Evolutionary conservation across 164 flowering plant species (phyloP), one percentile per base, ranked within the genome.

Genomic region (Annona squamosa): DNA sequence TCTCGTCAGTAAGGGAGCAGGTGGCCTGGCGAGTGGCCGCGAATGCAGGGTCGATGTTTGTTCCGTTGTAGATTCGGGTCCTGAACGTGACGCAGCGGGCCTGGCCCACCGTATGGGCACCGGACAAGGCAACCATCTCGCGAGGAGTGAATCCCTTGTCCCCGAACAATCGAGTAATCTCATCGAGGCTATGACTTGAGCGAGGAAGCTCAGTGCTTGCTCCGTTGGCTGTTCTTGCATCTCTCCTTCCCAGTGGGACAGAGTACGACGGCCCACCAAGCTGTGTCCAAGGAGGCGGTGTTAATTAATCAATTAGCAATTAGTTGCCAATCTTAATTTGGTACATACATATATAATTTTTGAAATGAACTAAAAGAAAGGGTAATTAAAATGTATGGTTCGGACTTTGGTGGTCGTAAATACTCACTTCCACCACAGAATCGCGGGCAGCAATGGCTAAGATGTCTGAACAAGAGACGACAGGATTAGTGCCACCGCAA

Each of bases 231-330:
- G 83, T 83, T 18, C 74, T 83, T 1, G 86, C 76, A 67, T 86
- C 89, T 68, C 85, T 81, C 47, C 89, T 80, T 5, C 89, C 87
- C 0, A 85, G 72, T 45, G 67, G 76, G 5, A 86, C 84, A 4
- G 73, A 59, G 79, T 85, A 85, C 37, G 71, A 13, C 52, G 81
- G 84, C 10, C 87, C 86, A 59, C 89, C 86, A 6, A 83, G 71
- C 86, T 85, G 79, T 66, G 6, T 3, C 1, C 0, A 4, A 17
- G 56, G 2, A 70, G 4, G 5, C 26, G 16, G 6, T 7, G 4
- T n/a, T n/a, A 19, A 26, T 18, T 44, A 9, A 10, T 42, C 12
- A 4, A 1, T 6, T 64, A 18, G 37, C 3, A 64, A 63, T 10
- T n/a, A 63, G 59, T 52, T 16, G 10, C 9, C 3, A 2, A 52